These are phyloP conservation scores for Proliferodiscus dingleyae DNA, from an alignment of 2,329 filamentous ascomycete genomes.

Conservation along the genomic window DNA sequence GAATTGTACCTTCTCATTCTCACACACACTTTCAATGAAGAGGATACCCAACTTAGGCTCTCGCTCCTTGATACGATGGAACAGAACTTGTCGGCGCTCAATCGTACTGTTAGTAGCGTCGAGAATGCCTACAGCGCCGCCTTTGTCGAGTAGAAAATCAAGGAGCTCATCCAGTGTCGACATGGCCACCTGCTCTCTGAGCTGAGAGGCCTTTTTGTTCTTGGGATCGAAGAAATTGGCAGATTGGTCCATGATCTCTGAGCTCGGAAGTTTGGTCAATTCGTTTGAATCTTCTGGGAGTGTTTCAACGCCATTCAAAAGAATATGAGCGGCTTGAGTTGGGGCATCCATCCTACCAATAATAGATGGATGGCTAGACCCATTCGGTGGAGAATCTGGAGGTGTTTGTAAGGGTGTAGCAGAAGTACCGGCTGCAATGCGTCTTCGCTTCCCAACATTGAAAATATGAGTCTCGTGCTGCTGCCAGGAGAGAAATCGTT, in stretches of 20 bases:
- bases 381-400: conserved; percentile 23
- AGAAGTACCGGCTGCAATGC: conserved; percentile 63
- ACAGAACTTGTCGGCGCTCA: conserved; percentile 74
- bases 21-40: conserved; percentile 92
- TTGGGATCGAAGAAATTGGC: conserved; percentile 91
- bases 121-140: conserved; percentile 87
- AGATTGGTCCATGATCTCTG: conserved; percentile 72
- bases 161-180: conserved; percentile 89
- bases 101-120: conserved; percentile 97
- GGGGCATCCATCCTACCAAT: conserved; percentile 32
- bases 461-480: conserved; percentile 95
- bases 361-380: conserved; percentile 17
- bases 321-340: conserved; percentile 50
- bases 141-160: conserved; percentile 77
- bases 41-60: conserved; percentile 87
- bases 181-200: conserved; percentile 88
- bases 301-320: conserved; percentile 46
- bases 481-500: conserved; percentile 92
- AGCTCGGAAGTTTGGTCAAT: conserved; percentile 16
- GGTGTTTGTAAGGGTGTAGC: conserved; percentile 22
- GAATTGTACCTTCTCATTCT: conserved; percentile 61
- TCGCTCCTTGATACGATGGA: conserved; percentile 73
- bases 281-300: conserved; percentile 18
- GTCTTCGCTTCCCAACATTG: conserved; percentile 90
- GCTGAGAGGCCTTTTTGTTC: conserved; percentile 73